Evolutionary conservation across 331 rosid genomes (phyloP).

Genomic region (Pyrus hybrid): DNA sequence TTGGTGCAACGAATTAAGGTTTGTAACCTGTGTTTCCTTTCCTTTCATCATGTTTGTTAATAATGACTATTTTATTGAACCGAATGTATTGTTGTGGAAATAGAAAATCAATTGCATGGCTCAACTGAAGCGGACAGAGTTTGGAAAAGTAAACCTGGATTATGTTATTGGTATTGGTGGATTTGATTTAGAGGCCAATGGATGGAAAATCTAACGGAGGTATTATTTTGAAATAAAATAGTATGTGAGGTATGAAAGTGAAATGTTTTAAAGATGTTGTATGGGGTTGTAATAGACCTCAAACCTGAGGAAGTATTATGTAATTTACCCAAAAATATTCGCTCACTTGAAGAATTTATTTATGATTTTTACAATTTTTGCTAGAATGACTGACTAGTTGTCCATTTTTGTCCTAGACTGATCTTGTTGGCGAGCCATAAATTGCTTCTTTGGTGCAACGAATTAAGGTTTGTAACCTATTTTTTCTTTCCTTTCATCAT

Average conservation of each 20-base stretch:
- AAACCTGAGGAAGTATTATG: too few species aligned
- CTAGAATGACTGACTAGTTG: slow-evolving; percentile 7
- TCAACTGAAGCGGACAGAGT: slow-evolving; percentile 70
- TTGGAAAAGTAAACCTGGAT: slow-evolving; percentile 89
- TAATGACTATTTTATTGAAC: slow-evolving; percentile 9
- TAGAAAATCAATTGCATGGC: slow-evolving; percentile 82
- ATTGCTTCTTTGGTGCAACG: slow-evolving; percentile 66
- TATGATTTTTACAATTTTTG: not conserved
- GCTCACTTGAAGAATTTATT: not conserved
- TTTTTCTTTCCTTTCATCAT: not conserved
- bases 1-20: slow-evolving; percentile 83
- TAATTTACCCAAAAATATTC: too few species aligned
- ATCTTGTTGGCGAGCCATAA: slow-evolving; percentile 80
- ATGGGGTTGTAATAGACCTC: too few species aligned
- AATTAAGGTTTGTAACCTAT: slow-evolving; percentile 54
- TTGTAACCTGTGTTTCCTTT: slow-evolving; percentile 17
- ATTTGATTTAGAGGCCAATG: slow-evolving; percentile 90
- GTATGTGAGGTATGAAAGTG: too few species aligned
- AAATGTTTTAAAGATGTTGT: too few species aligned
- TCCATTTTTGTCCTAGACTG: slow-evolving; percentile 46
- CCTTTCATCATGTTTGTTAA: not conserved
- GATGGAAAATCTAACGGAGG: too few species aligned
- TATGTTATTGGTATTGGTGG: slow-evolving; percentile 97
- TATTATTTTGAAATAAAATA: too few species aligned
- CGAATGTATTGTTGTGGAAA: not conserved